Base-by-base conservation (phyloP, 805 yeast genomes). In the Sugiyamaella floridensis region DNA sequence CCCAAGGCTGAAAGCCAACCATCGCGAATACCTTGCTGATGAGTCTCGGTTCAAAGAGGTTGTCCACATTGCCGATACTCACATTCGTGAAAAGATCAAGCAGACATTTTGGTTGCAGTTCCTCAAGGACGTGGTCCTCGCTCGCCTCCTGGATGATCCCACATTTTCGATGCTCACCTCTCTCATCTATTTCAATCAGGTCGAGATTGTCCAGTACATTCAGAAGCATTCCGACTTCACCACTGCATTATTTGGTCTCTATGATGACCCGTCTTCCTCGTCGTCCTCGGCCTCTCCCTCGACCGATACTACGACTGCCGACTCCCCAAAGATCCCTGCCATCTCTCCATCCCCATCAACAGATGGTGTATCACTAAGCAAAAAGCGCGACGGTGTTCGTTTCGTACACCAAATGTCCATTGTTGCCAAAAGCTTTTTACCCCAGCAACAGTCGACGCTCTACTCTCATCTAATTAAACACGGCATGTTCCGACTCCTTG, bases 51-150 rank as follows among this genome's bases (percentile, higher is more conserved):
- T 86, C 69, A 85, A 84, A 65, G 84, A 85, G 58, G 86, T 89
- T 2, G 70, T 87, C 14, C 89, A 89, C 0, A 72, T 84, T 11
- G 70, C 76, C 2, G 77, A 81, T 60, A 68, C 70, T 1, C 70
- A 72, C 2, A 73, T 81, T 14, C 73, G 77, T 54, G 66, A 70
- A 5, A 75, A 85, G 48, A 84, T 90, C 53, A 81, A 83, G 52
- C 81, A 81, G 61, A 89, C 93, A 41, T 88, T 83, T 65, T 76
- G 87, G 53, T 72, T 89, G 51, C 90, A 85, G 62, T 88, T 86
- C 65, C 71, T 93, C 47, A 86, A 86, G 65, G 97, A 92, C 66
- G 95, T 88, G 16, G 95, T 87, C 1, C 69, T 92, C 26, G 90
- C 93, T 2, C 73, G 96, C 49, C 71, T 84, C 43, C 66, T 92